Base-by-base conservation (phyloP, 2,329 filamentous ascomycete species). In the Amphichorda felina region DNA sequence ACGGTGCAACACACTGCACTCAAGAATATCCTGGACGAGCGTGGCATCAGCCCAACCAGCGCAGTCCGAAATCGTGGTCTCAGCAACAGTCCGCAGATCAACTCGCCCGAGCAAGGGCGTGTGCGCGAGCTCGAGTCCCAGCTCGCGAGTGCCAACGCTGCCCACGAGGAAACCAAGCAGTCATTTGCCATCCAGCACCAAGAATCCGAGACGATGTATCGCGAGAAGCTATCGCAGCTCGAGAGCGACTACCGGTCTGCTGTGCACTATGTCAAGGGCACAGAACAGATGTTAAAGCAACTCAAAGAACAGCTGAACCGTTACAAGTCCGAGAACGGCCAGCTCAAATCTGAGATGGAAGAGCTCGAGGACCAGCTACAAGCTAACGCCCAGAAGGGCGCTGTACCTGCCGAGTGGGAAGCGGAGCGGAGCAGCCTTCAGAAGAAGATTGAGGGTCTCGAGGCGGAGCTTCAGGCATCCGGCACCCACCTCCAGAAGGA, bases 241-340 rank as follows among this genome's bases (percentile, higher is more conserved):
- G 88, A 96, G 60, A 94, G 88, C 53, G 91, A 98, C 56, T 95
- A 98, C 55, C 87, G 95, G 57, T 94, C 91, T 29, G 89, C 91
- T 13, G 88, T 96, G 34, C 91, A 95, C 58, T 98, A 98, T 51
- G 85, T 98, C 46, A 93, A 94, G 59, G 91, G 91, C 39, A 96
- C 91, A 2, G 91, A 98, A 60, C 96, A 95, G 71, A 95, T 98
- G 87, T 74, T 98, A 33, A 88, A 91, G 59, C 89, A 93, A 57
- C 89, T 98, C 70, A 96, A 96, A 64, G 87, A 95, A 50, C 91
- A 98, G 60, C 69, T 98, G n/a, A 71, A 82, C 37, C 84, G 87
- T 39, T 91, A 93, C 61, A 96, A 96, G 69, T 63, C 76, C 10
- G 82, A 91, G 41, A 95, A 95, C 50, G 65, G 70, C 14, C 82